Conservation (phyloP, 768 basidiomycete genomes). For the Sarcodon aspratus region DNA sequence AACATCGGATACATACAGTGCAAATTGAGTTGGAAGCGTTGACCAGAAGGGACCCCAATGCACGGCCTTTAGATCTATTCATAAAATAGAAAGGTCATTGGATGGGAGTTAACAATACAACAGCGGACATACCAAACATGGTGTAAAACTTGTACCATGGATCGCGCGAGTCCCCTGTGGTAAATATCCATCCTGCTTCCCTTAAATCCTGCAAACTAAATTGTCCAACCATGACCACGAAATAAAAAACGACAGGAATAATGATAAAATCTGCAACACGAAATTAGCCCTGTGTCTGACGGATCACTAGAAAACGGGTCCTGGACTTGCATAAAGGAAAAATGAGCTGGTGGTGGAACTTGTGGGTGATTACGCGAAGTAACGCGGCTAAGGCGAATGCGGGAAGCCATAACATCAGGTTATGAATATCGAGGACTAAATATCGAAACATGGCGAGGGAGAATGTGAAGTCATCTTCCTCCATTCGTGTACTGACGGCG, state of each 20-base stretch:
- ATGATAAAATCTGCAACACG: conserved; percentile 54
- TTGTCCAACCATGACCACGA: conserved; percentile 53
- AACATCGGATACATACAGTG: conserved; percentile 48
- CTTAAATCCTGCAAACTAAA: conserved; percentile 53
- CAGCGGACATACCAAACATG: conserved; percentile 50
- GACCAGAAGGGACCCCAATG: conserved; percentile 59
- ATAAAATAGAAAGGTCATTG: background rate
- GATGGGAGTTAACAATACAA: background rate
- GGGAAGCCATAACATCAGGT: conserved; percentile 67
- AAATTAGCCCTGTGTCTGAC: background rate
- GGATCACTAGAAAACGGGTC: conserved; percentile 4
- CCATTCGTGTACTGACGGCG: conserved; percentile 74
- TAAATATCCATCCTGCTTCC: conserved; percentile 75
- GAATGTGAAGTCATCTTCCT: conserved; percentile 66
- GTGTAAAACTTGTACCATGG: conserved; percentile 83
- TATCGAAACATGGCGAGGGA: conserved; percentile 52
- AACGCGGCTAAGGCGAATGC: conserved; percentile 69
- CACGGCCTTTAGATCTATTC: conserved; percentile 48
- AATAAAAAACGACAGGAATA: conserved; percentile 79
- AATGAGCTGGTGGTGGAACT: conserved; percentile 78
- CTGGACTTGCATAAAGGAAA: conserved; percentile 72
- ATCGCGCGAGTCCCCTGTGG: conserved; percentile 38
- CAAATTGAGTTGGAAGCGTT: conserved; percentile 90
- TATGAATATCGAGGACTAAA: conserved; percentile 54
- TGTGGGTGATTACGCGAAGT: conserved; percentile 69